Evolutionary conservation across 352 stramenopile species (phyloP).

Genomic region (Thraustochytrium striatum): DNA sequence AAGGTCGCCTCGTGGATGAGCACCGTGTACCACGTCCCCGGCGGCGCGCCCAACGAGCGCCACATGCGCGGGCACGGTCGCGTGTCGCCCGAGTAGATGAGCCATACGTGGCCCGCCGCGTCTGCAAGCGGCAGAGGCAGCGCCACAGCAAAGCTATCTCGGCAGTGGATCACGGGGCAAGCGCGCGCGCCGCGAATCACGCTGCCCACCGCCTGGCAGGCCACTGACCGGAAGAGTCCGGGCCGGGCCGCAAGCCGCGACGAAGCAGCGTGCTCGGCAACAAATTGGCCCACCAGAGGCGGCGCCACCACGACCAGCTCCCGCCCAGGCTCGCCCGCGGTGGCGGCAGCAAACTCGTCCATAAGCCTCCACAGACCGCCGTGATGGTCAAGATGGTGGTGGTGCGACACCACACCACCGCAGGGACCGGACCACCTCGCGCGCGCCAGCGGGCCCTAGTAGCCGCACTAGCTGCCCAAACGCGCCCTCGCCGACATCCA

Average conservation of each 20-base stretch:
- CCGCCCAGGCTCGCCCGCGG: constrained; percentile 56
- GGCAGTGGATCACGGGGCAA: constrained; percentile 78
- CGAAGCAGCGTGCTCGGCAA: constrained; percentile 71
- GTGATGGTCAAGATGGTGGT: constrained; percentile 96
- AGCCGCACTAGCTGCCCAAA: constrained; percentile 81
- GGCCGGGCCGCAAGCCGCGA: too few relatives aligned
- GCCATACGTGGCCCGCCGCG: constrained; percentile 55
- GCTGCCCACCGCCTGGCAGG: constrained; percentile 51
- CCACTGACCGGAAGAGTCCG: too few relatives aligned
- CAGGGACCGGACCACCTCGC: constrained; percentile 73
- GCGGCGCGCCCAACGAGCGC: neutral
- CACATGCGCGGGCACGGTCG: constrained; percentile 45
- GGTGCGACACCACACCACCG: constrained; percentile 86
- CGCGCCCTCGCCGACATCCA: constrained; percentile 95
- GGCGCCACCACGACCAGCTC: constrained; percentile 57
- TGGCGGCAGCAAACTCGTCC: too few relatives aligned
- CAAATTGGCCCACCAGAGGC: constrained; percentile 80
- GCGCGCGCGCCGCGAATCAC: constrained; percentile 62
- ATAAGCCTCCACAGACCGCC: constrained; percentile 85
- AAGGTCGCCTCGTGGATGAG: constrained; percentile 84
- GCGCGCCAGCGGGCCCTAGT: constrained; percentile 37
- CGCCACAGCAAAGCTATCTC: constrained; percentile 80
- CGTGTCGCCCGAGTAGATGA: constrained; percentile 58
- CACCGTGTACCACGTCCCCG: neutral
- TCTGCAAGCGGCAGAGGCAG: constrained; percentile 50